Conservation (phyloP, 805 yeast genomes). For the Saccharomycopsis microspora region DNA sequence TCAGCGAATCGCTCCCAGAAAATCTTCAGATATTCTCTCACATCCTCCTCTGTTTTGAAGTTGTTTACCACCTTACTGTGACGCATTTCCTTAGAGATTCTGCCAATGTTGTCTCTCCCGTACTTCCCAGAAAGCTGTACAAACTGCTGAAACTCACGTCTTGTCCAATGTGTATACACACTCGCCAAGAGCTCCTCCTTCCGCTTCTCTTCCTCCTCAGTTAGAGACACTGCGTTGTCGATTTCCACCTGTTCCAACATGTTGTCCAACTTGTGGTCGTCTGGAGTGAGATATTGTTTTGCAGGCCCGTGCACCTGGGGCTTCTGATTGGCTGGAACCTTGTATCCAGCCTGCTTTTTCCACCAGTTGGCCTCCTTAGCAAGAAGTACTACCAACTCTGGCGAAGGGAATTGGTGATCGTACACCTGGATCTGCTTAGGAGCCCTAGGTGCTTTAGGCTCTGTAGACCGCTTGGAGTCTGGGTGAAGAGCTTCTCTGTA, state of each 20-base stretch:
- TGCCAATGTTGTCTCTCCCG: conserved; percentile 65
- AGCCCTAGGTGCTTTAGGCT: conserved; percentile 57
- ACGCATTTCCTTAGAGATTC: conserved; percentile 62
- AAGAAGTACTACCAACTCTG: conserved; percentile 61
- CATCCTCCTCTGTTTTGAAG: conserved; percentile 63
- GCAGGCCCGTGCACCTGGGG: background rate
- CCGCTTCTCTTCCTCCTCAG: conserved; percentile 66
- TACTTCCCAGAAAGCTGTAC: conserved; percentile 62
- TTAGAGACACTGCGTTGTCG: conserved; percentile 65
- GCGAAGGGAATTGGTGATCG: conserved; percentile 86
- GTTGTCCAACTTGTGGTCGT: conserved; percentile 5
- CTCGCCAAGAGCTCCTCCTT: conserved; percentile 46
- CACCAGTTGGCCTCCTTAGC: conserved; percentile 74
- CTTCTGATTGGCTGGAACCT: conserved; percentile 37
- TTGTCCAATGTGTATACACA: conserved; percentile 76
- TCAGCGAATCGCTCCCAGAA: conserved; percentile 75
- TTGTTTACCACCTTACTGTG: conserved; percentile 33
- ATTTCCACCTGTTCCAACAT: conserved; percentile 52
- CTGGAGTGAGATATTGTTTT: background rate
- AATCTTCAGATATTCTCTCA: conserved; percentile 59
- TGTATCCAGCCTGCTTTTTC: conserved; percentile 54
- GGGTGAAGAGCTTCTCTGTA: conserved; percentile 63
- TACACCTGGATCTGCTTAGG: conserved; percentile 76
- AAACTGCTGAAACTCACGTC: conserved; percentile 80
- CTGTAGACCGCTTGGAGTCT: conserved; percentile 50